These are phyloP conservation scores for Ceratocystiopsis minuta DNA, from an alignment of 2,329 filamentous ascomycete genomes.

Conservation along the genomic window DNA sequence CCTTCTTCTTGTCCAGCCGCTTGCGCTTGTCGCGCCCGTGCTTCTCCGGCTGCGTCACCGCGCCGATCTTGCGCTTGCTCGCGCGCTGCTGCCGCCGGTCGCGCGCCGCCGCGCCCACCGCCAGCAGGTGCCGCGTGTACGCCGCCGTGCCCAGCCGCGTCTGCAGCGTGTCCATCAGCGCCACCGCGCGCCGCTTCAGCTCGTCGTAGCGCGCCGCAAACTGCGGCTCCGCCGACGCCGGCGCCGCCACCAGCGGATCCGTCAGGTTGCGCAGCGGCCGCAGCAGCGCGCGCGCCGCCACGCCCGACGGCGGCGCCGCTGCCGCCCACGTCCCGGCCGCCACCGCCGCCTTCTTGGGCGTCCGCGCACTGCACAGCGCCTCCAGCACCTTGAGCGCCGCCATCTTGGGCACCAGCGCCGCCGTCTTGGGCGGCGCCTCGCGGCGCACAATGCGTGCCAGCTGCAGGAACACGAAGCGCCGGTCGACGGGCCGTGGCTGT, in stretches of 20 bases:
- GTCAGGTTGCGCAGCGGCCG: conserved; percentile 63
- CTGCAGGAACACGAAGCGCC: conserved; percentile 53
- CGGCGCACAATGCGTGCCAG: conserved; percentile 63
- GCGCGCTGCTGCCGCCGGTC: conserved; percentile 55
- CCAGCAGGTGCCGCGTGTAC: conserved; percentile 57
- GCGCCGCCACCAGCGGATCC: conserved; percentile 55
- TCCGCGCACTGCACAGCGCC: conserved; percentile 32
- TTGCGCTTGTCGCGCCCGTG: conserved; percentile 63
- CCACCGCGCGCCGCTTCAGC: conserved; percentile 53
- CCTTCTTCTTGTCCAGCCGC: conserved; percentile 71
- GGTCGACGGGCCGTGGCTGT: conserved; percentile 4
- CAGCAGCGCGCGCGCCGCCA: conserved; percentile 41
- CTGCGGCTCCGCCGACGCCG: conserved; percentile 49
- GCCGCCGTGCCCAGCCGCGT: conserved; percentile 64
- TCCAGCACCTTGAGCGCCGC: conserved; percentile 59
- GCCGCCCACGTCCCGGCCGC: too few species aligned
- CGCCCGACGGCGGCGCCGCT: conserved; percentile 16
- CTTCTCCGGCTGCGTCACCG: conserved; percentile 64
- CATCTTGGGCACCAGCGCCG: conserved; percentile 54
- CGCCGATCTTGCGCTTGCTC: conserved; percentile 77
- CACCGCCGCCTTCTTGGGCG: conserved; percentile 8
- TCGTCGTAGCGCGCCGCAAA: conserved; percentile 54
- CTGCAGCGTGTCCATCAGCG: conserved; percentile 68
- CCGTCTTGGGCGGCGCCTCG: conserved; percentile 46
- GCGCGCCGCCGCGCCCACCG: conserved; percentile 55